Percentiles rank a stretch among this genome's conserved stretches.
These are phyloP conservation scores for Solioccasus polychromus DNA, from an alignment of 768 basidiomycete species.

Conservation along the genomic window DNA sequence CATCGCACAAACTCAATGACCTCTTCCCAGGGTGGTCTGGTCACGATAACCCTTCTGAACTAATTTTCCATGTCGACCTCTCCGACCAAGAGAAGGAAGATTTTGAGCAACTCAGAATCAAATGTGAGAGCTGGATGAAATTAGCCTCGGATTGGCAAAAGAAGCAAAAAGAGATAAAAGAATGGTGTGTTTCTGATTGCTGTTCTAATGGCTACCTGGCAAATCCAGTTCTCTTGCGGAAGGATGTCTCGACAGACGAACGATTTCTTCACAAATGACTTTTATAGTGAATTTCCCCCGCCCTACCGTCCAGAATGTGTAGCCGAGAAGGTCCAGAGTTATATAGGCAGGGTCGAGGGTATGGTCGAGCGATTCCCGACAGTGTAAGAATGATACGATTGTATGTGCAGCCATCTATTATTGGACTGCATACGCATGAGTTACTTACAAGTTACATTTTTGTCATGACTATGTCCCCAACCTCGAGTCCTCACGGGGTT, in stretches of 20 bases:
- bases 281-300: constrained; percentile 19
- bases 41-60: constrained; percentile 12
- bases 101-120: constrained; percentile 15
- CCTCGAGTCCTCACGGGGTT: too few species aligned
- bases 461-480: too few species aligned
- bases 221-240: not conserved
- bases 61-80: constrained; percentile 25
- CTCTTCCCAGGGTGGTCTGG: constrained; percentile 28
- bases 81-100: constrained; percentile 19
- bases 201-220: not conserved
- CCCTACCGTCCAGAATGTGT: constrained; percentile 10
- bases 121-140: constrained; percentile 18
- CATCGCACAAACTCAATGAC: constrained; percentile 20
- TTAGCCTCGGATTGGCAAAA: constrained; percentile 20
- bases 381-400: not conserved
- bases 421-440: too few species aligned
- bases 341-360: constrained; percentile 25
- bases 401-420: not conserved
- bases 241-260: constrained; percentile 15
- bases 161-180: constrained; percentile 7
- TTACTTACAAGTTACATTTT: too few species aligned
- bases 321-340: constrained; percentile 19
- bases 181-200: constrained; percentile 7
- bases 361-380: constrained; percentile 27
- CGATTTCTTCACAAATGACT: constrained; percentile 19